Base-by-base conservation (phyloP, 176 grass and related monocot genomes). In the Phoenix roebelenii region DNA sequence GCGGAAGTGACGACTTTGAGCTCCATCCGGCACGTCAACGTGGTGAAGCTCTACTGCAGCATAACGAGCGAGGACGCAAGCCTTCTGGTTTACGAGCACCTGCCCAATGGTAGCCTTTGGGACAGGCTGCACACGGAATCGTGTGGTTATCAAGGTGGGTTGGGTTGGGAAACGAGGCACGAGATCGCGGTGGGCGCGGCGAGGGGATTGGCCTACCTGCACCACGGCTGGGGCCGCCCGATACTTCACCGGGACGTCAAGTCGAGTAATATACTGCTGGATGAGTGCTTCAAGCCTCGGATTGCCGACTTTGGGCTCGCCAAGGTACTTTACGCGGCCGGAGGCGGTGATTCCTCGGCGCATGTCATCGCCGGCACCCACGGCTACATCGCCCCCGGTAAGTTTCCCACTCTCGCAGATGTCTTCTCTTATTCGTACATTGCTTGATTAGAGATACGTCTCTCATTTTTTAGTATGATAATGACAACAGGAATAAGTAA, bases 231-330 rank as follows among this genome's bases (percentile, higher is more conserved):
- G 7, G 81, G 78, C 58, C 74, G 87, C 0, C 75, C 75, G 20
- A 97, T 97, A 72, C 66, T 97, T 5, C 92, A 96, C 78, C 86
- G 92, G 19, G 92, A 96, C 65, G 92, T 96, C 60, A 96, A 96
- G 67, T 90, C 86, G 0, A 90, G 87, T 75, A 96, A 96, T 64
- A 96, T 96, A 71, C 86, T 96, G n/a, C 80, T 96, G 5, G 92
- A 90, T 52, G 86, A 96, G 54, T n/a, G 32, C 3, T 85, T 88
- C 69, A 88, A 91, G 78, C 87, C 92, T 0, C 87, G 92, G 19
- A 72, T 97, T 23, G 87, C 92, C 17, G 92, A 97, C 74, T 97
- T 97, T 22, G 92, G 92, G 3, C 78, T 97, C 4, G 92, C 92
- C 26, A 97, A 88, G 83, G 82, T 97, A 28, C 72, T 87, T n/a